Evolutionary conservation across 257 asterid genomes (phyloP).

Genomic region (Verbascum thapsus): DNA sequence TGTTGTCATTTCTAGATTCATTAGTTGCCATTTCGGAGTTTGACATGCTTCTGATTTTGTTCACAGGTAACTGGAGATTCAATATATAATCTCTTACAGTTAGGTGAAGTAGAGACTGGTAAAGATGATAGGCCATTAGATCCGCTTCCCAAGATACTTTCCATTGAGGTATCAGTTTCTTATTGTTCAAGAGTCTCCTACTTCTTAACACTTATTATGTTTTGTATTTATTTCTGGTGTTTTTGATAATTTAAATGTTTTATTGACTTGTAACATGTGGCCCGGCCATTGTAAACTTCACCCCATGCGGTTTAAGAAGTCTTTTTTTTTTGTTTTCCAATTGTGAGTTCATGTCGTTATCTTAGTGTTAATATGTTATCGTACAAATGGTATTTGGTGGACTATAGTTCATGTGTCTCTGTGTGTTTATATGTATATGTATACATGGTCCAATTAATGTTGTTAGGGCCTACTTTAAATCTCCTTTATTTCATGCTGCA

Average conservation of each 20-base stretch:
- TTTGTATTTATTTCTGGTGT: conserved; percentile 5
- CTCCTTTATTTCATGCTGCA: not conserved
- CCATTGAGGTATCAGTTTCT: conserved; percentile 74
- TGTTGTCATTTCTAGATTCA: conserved; percentile 17
- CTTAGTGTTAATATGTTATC: not conserved
- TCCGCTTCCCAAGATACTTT: conserved; percentile 80
- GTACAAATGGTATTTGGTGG: not conserved
- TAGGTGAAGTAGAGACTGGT: conserved; percentile 88
- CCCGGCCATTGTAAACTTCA: conserved; percentile 10
- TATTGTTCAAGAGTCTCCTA: conserved; percentile 20
- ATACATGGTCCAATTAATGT: not conserved
- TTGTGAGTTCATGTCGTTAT: conserved; percentile 3
- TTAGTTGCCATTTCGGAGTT: conserved; percentile 26
- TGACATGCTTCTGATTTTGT: conserved; percentile 26
- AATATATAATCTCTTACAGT: conserved; percentile 67
- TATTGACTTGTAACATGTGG: not conserved
- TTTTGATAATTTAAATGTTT: not conserved
- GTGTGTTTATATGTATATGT: not conserved
- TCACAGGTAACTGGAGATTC: conserved; percentile 91
- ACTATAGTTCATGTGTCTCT: not conserved
- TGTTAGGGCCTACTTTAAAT: not conserved
- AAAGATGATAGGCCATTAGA: conserved; percentile 81
- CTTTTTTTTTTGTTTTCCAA: not conserved
- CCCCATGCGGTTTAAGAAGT: conserved; percentile 2
- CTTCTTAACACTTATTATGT: conserved; percentile 3